These are phyloP conservation scores for Nyssa sinensis DNA, from an alignment of 148 eudicot genomes.

Conservation along the genomic window DNA sequence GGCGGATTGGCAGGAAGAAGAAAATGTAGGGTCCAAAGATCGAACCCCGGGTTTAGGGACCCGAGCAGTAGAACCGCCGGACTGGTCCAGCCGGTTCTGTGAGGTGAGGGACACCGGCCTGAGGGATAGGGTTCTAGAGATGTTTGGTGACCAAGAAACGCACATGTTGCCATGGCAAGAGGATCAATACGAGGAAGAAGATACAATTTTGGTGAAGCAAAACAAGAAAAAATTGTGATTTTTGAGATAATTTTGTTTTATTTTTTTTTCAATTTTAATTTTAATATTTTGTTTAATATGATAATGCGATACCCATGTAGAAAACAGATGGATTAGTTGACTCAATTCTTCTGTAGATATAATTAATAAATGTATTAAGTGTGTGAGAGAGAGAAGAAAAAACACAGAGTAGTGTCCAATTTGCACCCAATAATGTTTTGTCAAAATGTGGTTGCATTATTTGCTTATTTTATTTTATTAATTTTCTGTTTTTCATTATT, in stretches of 20 bases:
- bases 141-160: slow-evolving; percentile 23
- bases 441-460: too few relatives aligned
- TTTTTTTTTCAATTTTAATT: not conserved
- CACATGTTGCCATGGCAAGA: slow-evolving; percentile 41
- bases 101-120: slow-evolving; percentile 42
- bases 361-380: too few relatives aligned
- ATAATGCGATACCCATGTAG: not conserved
- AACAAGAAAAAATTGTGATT: not conserved
- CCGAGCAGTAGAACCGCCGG: slow-evolving; percentile 34
- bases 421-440: too few relatives aligned
- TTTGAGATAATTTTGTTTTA: not conserved
- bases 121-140: slow-evolving; percentile 22
- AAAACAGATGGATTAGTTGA: not conserved
- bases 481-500: too few relatives aligned
- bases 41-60: slow-evolving; percentile 64
- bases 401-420: too few relatives aligned
- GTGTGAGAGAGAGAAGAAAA: too few relatives aligned
- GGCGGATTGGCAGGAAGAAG: slow-evolving; percentile 37
- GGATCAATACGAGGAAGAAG: not conserved
- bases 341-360: too few relatives aligned
- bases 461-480: too few relatives aligned
- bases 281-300: not conserved
- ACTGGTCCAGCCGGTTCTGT: slow-evolving; percentile 53
- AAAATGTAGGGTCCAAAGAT: slow-evolving; percentile 44
- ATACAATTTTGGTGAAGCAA: not conserved